Percentiles rank a stretch among this genome's conserved stretches.
These are phyloP conservation scores for Plectosphaerella cucumerina DNA, from an alignment of 2,329 filamentous ascomycete species.

Conservation along the genomic window DNA sequence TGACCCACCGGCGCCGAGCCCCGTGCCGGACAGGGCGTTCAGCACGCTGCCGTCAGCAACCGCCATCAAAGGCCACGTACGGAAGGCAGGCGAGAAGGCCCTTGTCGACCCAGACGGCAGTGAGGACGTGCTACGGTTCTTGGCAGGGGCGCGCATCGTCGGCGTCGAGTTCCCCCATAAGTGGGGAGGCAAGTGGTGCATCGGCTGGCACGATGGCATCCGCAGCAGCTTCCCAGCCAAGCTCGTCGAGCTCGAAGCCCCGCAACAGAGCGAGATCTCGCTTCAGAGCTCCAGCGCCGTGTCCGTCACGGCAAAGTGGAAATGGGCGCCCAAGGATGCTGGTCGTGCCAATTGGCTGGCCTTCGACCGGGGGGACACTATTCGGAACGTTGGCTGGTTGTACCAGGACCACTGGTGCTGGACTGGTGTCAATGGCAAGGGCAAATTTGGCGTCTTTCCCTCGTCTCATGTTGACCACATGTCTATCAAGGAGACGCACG, in stretches of 20 bases:
- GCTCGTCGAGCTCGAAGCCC: slow-evolving; percentile 19
- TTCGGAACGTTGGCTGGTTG: slow-evolving; percentile 39
- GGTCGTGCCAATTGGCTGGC: slow-evolving; percentile 12
- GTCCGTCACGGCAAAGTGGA: slow-evolving; percentile 22
- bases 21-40: slow-evolving; percentile 16
- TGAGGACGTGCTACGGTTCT: slow-evolving; percentile 32
- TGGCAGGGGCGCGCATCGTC: slow-evolving; percentile 25
- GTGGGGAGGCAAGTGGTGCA: slow-evolving; percentile 30
- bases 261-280: slow-evolving; percentile 13
- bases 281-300: slow-evolving; percentile 5
- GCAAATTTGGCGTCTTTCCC: slow-evolving; percentile 34
- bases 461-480: slow-evolving; percentile 28
- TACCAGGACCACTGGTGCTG: slow-evolving; percentile 36
- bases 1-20: slow-evolving; percentile 17
- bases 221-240: slow-evolving; percentile 22
- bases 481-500: slow-evolving; percentile 5
- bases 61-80: slow-evolving; percentile 28
- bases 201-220: slow-evolving; percentile 26
- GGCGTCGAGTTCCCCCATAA: slow-evolving; percentile 27
- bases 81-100: slow-evolving; percentile 26
- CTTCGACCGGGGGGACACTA: slow-evolving; percentile 43
- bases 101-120: slow-evolving; percentile 25
- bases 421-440: slow-evolving; percentile 31
- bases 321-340: slow-evolving; percentile 20
- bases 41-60: slow-evolving; percentile 26